These are phyloP conservation scores for Delphinella strobiligena DNA, from an alignment of 2,329 filamentous ascomycete species.

Conservation along the genomic window DNA sequence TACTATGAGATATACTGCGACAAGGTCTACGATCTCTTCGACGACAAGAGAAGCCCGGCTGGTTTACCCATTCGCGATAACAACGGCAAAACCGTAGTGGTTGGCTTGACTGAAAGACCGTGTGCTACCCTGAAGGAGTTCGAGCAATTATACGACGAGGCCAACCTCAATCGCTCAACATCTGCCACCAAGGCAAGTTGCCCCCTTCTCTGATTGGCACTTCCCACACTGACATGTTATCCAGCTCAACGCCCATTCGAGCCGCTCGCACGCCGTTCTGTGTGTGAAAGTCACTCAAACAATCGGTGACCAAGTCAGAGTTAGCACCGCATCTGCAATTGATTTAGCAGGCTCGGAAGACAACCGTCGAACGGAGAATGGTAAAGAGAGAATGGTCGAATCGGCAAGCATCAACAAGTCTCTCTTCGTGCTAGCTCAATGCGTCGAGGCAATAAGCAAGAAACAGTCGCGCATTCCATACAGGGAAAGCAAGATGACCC, in stretches of 20 bases:
- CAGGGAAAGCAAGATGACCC: conserved; percentile 92
- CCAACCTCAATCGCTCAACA: conserved; percentile 81
- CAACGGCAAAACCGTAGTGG: conserved; percentile 74
- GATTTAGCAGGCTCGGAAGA: conserved; percentile 93
- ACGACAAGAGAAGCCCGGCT: conserved; percentile 74
- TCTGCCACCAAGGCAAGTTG: conserved; percentile 61
- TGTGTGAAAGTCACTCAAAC: conserved; percentile 78
- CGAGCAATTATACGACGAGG: conserved; percentile 78
- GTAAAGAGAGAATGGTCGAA: conserved; percentile 83
- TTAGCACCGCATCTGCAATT: conserved; percentile 85
- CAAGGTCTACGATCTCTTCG: conserved; percentile 83
- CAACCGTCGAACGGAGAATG: conserved; percentile 87
- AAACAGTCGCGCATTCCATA: conserved; percentile 72
- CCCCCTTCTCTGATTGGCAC: background rate
- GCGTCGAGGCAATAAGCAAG: conserved; percentile 84
- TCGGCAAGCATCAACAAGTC: conserved; percentile 97
- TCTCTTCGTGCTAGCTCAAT: conserved; percentile 85
- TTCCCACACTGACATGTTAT: background rate
- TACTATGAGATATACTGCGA: conserved; percentile 98
- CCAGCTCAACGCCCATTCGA: conserved; percentile 76
- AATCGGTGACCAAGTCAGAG: conserved; percentile 52
- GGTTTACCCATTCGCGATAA: conserved; percentile 77
- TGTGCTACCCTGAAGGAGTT: conserved; percentile 84
- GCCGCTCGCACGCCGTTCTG: conserved; percentile 62
- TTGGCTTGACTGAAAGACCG: conserved; percentile 69